Percentiles rank a stretch among this genome's conserved stretches.
phyloP scores from a whole-genome alignment of 257 asterid genomes.

The Nicotiana sylvestris region DNA sequence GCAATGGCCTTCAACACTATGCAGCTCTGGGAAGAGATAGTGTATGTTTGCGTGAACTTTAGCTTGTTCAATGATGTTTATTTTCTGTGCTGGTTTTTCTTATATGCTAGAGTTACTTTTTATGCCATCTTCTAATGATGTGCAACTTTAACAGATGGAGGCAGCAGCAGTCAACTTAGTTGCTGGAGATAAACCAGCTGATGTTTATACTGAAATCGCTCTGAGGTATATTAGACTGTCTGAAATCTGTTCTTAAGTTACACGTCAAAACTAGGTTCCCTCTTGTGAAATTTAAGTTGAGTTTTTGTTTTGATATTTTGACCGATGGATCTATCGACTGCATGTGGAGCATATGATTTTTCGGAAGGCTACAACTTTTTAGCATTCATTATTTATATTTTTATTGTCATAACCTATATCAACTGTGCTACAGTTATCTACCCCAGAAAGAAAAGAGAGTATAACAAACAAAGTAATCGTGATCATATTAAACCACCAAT shows the following conservation, averaged over 20 bases:
- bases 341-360: not conserved
- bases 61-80: not conserved
- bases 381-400: not conserved
- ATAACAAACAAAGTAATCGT: not conserved
- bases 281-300: not conserved
- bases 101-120: not conserved
- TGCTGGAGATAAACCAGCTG: conserved; percentile 88
- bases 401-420: not conserved
- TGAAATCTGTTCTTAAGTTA: not conserved
- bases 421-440: not conserved
- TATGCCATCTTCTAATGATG: conserved; percentile 16
- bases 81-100: not conserved
- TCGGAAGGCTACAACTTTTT: not conserved
- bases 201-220: conserved; percentile 96
- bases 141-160: conserved; percentile 60
- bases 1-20: conserved; percentile 98
- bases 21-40: conserved; percentile 92
- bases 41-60: conserved; percentile 39
- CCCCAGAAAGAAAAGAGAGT: not conserved
- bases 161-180: conserved; percentile 94
- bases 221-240: conserved; percentile 49
- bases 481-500: not conserved
- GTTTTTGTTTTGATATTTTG: not conserved
- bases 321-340: not conserved
- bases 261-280: not conserved